phyloP scores from a whole-genome alignment of 257 asterid species.

The Solanum chilense region DNA sequence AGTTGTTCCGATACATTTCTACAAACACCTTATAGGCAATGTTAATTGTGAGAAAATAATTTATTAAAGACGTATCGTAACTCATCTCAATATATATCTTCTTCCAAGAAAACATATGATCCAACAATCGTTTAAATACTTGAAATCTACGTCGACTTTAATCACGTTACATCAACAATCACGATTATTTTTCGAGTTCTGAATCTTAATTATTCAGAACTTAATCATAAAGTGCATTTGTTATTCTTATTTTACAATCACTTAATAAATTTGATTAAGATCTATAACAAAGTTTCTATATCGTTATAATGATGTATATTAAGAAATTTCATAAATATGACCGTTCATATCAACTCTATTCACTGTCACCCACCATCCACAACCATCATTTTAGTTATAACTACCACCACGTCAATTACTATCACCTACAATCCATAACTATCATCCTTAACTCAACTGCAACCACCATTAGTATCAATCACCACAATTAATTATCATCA shows the following conservation, averaged over 20 bases:
- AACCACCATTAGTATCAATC: not conserved
- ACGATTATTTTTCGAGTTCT: too few species aligned
- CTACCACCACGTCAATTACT: too few species aligned
- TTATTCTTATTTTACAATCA: not conserved
- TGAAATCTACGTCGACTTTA: not conserved
- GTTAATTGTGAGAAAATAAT: not conserved
- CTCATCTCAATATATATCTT: not conserved
- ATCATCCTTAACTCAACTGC: too few species aligned
- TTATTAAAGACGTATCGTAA: too few species aligned
- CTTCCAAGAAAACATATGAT: not conserved
- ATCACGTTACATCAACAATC: not conserved
- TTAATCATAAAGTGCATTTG: too few species aligned
- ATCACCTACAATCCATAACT: not conserved
- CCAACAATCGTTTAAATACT: not conserved
- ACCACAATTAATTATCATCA: not conserved
- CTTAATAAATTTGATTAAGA: not conserved
- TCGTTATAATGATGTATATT: not conserved
- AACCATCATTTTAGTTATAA: not conserved
- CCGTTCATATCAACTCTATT: not conserved
- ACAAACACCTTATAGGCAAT: not conserved
- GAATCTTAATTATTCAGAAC: not conserved
- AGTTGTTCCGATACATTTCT: not conserved
- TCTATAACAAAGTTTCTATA: too few species aligned
- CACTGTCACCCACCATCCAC: not conserved
- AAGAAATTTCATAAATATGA: too few species aligned